Evolutionary conservation across 2,329 filamentous ascomycete species (phyloP), one percentile per base, ranked within the genome.

Genomic region (Rhexocercosporidium sp.): DNA sequence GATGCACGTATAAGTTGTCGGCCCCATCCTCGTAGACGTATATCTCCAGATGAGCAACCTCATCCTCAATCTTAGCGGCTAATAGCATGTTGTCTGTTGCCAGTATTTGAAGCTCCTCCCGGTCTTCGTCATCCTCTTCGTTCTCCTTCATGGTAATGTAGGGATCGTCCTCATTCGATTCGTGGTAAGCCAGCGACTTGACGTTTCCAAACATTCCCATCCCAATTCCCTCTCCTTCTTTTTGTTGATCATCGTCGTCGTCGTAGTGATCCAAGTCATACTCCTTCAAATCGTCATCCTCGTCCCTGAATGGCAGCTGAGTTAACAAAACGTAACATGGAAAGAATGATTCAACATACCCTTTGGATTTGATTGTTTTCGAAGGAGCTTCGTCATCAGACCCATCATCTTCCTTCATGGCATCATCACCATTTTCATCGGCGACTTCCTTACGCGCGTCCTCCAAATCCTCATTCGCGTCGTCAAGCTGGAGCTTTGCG

Each of bases 1-100:
- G 96, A 82, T 99, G 96, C 27, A 99, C 95, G 79, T 99, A 99
- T 69, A 99, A 90, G 78, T 99, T 99, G 81, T 98, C 96, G 53
- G 90, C 92, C 69, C 89, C 89, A 75, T 98, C 96, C 80, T 99
- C 96, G 81, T 98, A 99, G 31, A 99, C 94, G 77, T 98, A 97
- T 22, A 98, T 92, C 79, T 99, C 96, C 29, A 99, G 85, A 80
- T 98, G 95, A 20, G 96, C 95, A 69, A 99, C 90, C 78, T 99
- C 96, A 75, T 99, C 96, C 80, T 99, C 96, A 61, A 98, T 91
- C 82, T 97, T 95, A 71, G 94, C 94, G 12, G 95, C 92, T 57
- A 99, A 84, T 39, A 99, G 86, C 68, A 99, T 84, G 78, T 98
- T 99, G 81, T 99, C 96, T 18, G 93, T 96, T 2, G 93, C 89